Conservation (phyloP, 768 basidiomycete genomes). For the Tylopilus felleus region DNA sequence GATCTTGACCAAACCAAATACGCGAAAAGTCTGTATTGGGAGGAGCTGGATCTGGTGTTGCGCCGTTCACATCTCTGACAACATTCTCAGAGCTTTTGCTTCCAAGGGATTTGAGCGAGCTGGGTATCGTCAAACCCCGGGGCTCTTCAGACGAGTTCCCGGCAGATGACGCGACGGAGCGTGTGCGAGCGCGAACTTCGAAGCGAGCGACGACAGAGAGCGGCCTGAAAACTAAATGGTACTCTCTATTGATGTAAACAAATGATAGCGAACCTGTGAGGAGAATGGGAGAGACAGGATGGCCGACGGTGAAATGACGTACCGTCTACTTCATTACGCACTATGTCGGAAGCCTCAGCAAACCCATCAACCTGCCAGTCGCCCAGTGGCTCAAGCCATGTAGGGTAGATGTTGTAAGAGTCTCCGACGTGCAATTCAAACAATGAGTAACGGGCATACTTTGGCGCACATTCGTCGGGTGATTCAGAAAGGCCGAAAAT, state of each 20-base stretch:
- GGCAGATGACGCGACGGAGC: conserved; percentile 17
- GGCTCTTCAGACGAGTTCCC: conserved; percentile 23
- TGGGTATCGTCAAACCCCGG: conserved; percentile 48
- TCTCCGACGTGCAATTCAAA: conserved; percentile 29
- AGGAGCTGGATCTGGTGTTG: conserved; percentile 29
- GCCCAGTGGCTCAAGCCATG: conserved; percentile 44
- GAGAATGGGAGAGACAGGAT: conserved; percentile 10
- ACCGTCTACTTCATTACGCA: conserved; percentile 47
- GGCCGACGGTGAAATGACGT: conserved; percentile 13
- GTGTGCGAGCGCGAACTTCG: conserved; percentile 11
- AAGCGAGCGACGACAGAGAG: conserved; percentile 33
- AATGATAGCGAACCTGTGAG: conserved; percentile 21
- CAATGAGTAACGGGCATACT: conserved; percentile 17
- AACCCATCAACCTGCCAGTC: conserved; percentile 55
- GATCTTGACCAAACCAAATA: conserved; percentile 25
- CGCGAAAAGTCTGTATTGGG: conserved; percentile 18
- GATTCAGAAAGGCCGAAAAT: conserved; percentile 22
- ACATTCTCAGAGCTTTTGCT: conserved; percentile 49
- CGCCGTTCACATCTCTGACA: conserved; percentile 18
- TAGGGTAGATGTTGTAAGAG: conserved; percentile 9
- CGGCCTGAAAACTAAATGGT: conserved; percentile 43
- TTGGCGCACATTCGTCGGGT: conserved; percentile 3
- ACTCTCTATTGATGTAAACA: conserved; percentile 40
- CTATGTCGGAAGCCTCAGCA: conserved; percentile 43
- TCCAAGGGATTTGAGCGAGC: conserved; percentile 58